phyloP scores from a whole-genome alignment of 169 alveolate genomes.

The Plasmodium coatneyi region DNA sequence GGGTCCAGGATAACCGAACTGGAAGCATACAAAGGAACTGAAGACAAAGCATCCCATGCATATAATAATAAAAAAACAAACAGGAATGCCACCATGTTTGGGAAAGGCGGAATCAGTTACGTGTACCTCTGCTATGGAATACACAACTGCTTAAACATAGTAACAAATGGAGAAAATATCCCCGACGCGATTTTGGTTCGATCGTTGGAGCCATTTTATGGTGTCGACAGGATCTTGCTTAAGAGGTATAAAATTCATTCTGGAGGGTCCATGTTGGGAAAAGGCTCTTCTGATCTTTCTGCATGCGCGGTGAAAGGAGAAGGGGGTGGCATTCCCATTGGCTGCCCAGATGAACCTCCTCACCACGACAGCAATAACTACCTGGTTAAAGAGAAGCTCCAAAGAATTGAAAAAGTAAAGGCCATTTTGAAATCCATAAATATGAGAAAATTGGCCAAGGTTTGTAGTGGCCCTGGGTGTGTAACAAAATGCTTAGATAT shows the following conservation, averaged over 20 bases:
- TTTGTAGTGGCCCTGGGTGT: constrained; percentile 79
- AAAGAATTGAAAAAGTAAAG: constrained; percentile 1
- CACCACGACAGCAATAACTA: not conserved
- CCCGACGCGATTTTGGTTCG: constrained; percentile 79
- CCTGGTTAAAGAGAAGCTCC: constrained; percentile 1
- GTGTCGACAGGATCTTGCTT: not conserved
- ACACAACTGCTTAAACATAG: constrained; percentile 75
- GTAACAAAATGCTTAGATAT: constrained; percentile 75
- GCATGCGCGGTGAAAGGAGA: not conserved
- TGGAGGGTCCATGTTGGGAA: not conserved
- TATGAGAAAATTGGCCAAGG: constrained; percentile 27
- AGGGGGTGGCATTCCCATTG: not conserved
- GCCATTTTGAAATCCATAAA: constrained; percentile 11
- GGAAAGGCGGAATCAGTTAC: constrained; percentile 75
- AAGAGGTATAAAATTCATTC: constrained; percentile 22
- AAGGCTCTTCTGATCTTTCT: not conserved
- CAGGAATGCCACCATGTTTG: constrained; percentile 71
- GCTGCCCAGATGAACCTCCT: not conserved
- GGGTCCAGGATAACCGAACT: constrained; percentile 67
- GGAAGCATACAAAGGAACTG: constrained; percentile 76
- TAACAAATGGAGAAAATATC: constrained; percentile 44
- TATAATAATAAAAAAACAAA: constrained; percentile 66
- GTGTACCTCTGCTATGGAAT: constrained; percentile 79
- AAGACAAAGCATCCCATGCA: constrained; percentile 79
- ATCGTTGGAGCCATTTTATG: constrained; percentile 72